Conservation (phyloP, 2,329 filamentous ascomycete genomes). For the Dothideomycetidae sp. region DNA sequence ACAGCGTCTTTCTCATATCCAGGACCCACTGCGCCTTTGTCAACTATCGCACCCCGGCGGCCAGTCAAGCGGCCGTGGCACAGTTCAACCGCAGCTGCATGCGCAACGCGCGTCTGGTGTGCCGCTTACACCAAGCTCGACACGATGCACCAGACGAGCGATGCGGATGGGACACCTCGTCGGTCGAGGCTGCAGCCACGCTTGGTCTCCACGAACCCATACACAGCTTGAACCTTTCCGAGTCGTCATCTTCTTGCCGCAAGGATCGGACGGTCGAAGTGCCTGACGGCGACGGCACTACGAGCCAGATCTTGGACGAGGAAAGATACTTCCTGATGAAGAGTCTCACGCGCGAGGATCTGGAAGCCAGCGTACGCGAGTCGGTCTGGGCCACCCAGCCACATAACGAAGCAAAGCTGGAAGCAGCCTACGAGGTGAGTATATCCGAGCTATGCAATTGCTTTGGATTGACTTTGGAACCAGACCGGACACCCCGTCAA, state of each 20-base stretch:
- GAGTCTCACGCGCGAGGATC: slow-evolving; percentile 77
- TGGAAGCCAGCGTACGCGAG: slow-evolving; percentile 76
- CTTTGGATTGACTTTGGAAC: too few relatives aligned
- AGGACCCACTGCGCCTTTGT: slow-evolving; percentile 97
- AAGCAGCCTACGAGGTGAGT: slow-evolving; percentile 65
- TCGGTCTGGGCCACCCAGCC: slow-evolving; percentile 89
- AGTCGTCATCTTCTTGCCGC: too few relatives aligned
- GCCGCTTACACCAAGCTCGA: slow-evolving; percentile 52
- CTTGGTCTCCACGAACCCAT: too few relatives aligned
- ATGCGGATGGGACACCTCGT: too few relatives aligned
- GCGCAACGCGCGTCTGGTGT: slow-evolving; percentile 71
- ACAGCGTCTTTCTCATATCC: slow-evolving; percentile 84
- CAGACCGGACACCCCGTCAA: slow-evolving; percentile 74
- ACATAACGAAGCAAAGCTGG: slow-evolving; percentile 77
- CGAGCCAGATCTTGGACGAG: too few relatives aligned
- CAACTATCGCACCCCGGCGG: slow-evolving; percentile 72
- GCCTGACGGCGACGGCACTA: too few relatives aligned
- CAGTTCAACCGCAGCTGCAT: slow-evolving; percentile 85
- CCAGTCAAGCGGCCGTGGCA: slow-evolving; percentile 61
- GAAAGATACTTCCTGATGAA: slow-evolving; percentile 89
- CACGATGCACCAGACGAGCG: too few relatives aligned
- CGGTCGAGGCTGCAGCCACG: too few relatives aligned
- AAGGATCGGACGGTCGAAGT: too few relatives aligned
- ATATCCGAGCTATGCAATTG: neutral
- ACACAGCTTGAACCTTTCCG: too few relatives aligned